Base-by-base conservation (phyloP, 2,329 filamentous ascomycete species). In the Claviceps sp. region DNA sequence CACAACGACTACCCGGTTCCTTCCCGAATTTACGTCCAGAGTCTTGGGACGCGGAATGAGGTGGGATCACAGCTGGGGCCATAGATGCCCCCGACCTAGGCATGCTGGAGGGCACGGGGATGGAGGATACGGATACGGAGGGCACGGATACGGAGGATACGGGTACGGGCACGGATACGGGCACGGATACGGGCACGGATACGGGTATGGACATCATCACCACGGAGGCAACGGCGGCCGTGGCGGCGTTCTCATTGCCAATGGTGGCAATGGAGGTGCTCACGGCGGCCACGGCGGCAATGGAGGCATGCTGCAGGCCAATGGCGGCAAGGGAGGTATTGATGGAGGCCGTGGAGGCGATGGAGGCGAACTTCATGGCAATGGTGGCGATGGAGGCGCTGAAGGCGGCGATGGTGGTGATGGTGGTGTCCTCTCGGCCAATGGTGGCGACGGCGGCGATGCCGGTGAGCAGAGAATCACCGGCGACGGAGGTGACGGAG, bases 21-120 rank as follows among this genome's bases (percentile, higher is more conserved):
- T 55, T 9, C 44, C 53, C 5, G 47, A 44, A 30, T 50, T 14
- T 6, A 55, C 53, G 14, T 40, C 50, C 13, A 52, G 7, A 30
- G 42, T 53, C 18, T 20, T 38, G 11, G 47, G 30, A 5, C 43
- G 48, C 3, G 50, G 47, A 14, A 30, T 48, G 5, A 48, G 14
- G 6, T 55, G 53, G 50, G 20, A 30, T 24, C 22, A 13, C 24
- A 20, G 42, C 13, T 51, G 24, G 34, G 38, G 18, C 16, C 18
- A 14, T 4, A 26, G 14, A 14, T 51, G 48, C 13, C 38, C 40
- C 14, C 24, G 37, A 9, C 42, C 47, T 2, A 42, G 16, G 9
- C 26, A 9, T 9, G 8, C 2, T 9, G 30, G 30, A 30, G 30
- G 30, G 8, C 9, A 5, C n/a, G 18, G 16, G 30, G 22, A 47